Evolutionary conservation across 164 flowering plant genomes (phyloP), one percentile per base, ranked within the genome.

Genomic region (Paratinospora sagittata): DNA sequence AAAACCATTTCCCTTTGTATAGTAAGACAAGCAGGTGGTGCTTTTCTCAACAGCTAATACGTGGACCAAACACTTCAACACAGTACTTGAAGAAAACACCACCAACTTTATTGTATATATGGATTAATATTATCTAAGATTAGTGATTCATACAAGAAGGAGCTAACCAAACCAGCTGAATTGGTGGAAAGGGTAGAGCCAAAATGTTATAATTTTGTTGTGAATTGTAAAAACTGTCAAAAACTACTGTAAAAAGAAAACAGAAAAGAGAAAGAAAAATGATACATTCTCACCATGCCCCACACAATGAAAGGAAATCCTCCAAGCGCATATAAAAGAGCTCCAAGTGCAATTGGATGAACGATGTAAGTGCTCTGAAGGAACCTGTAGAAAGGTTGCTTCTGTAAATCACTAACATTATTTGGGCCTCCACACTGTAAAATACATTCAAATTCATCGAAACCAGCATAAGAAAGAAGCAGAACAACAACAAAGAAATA

Each of bases 261-360:
- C 41, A 19, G 10, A 33, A 30, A 9, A 65, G 70, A 3, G 62
- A 30, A 17, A 27, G n/a, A 47, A 36, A 60, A 58, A 4, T 36
- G 24, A 39, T 27, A n/a, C 17, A 68, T 6, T 6, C 83, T 79
- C 81, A 90, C 97, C 95, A 93, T 91, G 81, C 97, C 95, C 98
- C 98, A 93, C 0, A 91, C 93, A 57, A 91, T 43, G 73, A 80
- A 91, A 24, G 98, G 92, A 77, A 91, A 82, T 45, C 93, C 98
- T 70, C 98, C 93, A 2, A 84, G 11, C 14, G 84, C 88, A 76
- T 87, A 89, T 1, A 93, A 72, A 27, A 89, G 60, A 78, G 63
- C 75, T 27, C 78, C 98, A 67, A 91, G 85, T 7, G 87, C 86
- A 73, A 89, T 64, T 36, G 95, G 97, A 74, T 91, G 98, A 45